Evolutionary conservation across 2,329 filamentous ascomycete genomes (phyloP).

Genomic region (Venturia carpophila): DNA sequence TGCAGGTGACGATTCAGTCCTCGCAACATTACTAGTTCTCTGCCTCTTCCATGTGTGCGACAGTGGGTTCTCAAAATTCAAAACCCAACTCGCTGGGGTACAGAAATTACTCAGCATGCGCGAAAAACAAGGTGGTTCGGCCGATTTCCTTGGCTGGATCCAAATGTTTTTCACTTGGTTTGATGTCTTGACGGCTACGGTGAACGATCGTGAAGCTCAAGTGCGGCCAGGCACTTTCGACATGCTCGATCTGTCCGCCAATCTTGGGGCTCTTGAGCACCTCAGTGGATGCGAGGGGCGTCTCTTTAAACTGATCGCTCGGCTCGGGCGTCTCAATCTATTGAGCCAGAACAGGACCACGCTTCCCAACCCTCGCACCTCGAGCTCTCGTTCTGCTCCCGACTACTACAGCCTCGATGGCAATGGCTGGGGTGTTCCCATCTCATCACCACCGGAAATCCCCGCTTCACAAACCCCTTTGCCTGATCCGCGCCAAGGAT

Average conservation of each 20-base stretch:
- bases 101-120: conserved; percentile 62
- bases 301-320: conserved; percentile 78
- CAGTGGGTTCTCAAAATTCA: conserved; percentile 85
- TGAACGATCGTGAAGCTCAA: conserved; percentile 85
- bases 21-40: conserved; percentile 78
- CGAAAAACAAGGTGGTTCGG: conserved; percentile 33
- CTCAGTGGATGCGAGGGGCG: conserved; percentile 79
- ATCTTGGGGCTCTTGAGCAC: conserved; percentile 72
- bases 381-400: conserved; percentile 22
- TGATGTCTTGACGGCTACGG: conserved; percentile 83
- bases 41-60: conserved; percentile 93
- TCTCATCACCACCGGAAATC: conserved; percentile 22
- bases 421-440: conserved; percentile 55
- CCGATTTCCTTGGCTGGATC: conserved; percentile 75
- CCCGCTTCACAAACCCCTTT: conserved; percentile 31
- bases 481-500: conserved; percentile 47
- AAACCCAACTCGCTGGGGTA: conserved; percentile 86
- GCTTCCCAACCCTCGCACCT: conserved; percentile 27
- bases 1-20: conserved; percentile 74
- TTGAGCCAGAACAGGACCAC: conserved; percentile 58
- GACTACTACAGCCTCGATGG: conserved; percentile 57
- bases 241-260: conserved; percentile 54
- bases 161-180: conserved; percentile 91
- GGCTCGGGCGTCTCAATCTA: conserved; percentile 75
- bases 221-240: conserved; percentile 57